phyloP scores from a whole-genome alignment of 1,284 basidiomycete species.

The Ceratobasidium sp. region DNA sequence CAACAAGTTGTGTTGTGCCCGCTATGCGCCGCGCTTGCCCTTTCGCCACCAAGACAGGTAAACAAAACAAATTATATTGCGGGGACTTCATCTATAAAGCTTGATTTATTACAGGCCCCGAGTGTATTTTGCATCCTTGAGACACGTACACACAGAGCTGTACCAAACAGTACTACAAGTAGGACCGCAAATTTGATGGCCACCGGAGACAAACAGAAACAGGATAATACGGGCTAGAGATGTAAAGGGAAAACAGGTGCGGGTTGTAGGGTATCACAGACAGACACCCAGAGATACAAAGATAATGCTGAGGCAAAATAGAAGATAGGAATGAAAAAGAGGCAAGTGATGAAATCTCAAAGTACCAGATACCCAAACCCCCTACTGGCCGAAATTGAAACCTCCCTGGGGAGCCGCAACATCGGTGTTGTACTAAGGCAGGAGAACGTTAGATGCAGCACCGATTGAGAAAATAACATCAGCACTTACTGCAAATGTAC shows the following conservation, averaged over 20 bases:
- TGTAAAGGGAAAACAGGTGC: slow-evolving; percentile 38
- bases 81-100: slow-evolving; percentile 30
- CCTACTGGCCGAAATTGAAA: slow-evolving; percentile 79
- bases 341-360: not conserved
- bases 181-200: not conserved
- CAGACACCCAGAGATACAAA: slow-evolving; percentile 39
- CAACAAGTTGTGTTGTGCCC: not conserved
- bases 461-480: slow-evolving; percentile 3
- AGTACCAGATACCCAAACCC: not conserved
- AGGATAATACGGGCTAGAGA: slow-evolving; percentile 26
- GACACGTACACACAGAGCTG: slow-evolving; percentile 35
- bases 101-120: slow-evolving; percentile 27
- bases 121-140: slow-evolving; percentile 43
- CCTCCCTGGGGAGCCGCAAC: slow-evolving; percentile 91
- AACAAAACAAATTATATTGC: slow-evolving; percentile 24
- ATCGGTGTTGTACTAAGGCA: slow-evolving; percentile 76
- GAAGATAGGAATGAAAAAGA: not conserved
- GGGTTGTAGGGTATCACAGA: slow-evolving; percentile 34
- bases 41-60: slow-evolving; percentile 18
- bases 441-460: not conserved
- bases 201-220: slow-evolving; percentile 16
- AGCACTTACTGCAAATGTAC: slow-evolving; percentile 85
- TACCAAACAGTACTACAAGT: slow-evolving; percentile 41
- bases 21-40: not conserved
- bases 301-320: slow-evolving; percentile 11